Base-by-base conservation (phyloP, 495 filamentous ascomycete genomes). In the Mycothermus thermophilus region DNA sequence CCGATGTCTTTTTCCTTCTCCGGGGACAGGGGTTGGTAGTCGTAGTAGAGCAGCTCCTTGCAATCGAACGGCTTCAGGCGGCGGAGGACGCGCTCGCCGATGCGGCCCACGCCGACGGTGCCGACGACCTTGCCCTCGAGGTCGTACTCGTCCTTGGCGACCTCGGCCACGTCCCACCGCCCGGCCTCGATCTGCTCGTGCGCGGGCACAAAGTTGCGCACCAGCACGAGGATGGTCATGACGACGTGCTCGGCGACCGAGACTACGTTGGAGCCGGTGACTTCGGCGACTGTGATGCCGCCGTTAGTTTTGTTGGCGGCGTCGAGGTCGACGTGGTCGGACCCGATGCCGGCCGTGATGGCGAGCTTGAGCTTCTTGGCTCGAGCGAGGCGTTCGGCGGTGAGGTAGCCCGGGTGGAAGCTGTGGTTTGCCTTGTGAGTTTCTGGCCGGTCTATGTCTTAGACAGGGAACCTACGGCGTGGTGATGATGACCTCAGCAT, bases 41-140 rank as follows among this genome's bases (percentile, higher is more conserved):
- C 90, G 58, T 82, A 97, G 79, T 97, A 97, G 38, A 97, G 73
- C 25, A 97, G 74, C 73, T 97, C 90, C 77, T 95, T 97, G 83
- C 90, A 97, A 67, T 94, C 90, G 53, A 96, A 97, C 41, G 86
- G 63, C 74, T 86, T 93, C 27, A 97, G 77, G 48, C 90, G 79
- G 60, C 87, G 77, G 43, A 97, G 71, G 31, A 97, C 90, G 64
- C 90, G 88, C 75, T 97, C 88, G 52, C 90, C 90, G 57, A 97
- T 97, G 52, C 90, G 83, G 55, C 90, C 90, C 36, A 95, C 86
- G 50, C 83, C 90, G 20, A 97, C 90, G 57, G 90, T 97, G 45
- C 90, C 90, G 52, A 97, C 90, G 22, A 93, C 84, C 74, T 97
- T 97, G 69, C 72, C 66, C 74, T 97, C 90, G 35, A 97, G 74